Evolutionary conservation across 139 green algal genomes (phyloP).

Genomic region (Ettlia oleoabundans): DNA sequence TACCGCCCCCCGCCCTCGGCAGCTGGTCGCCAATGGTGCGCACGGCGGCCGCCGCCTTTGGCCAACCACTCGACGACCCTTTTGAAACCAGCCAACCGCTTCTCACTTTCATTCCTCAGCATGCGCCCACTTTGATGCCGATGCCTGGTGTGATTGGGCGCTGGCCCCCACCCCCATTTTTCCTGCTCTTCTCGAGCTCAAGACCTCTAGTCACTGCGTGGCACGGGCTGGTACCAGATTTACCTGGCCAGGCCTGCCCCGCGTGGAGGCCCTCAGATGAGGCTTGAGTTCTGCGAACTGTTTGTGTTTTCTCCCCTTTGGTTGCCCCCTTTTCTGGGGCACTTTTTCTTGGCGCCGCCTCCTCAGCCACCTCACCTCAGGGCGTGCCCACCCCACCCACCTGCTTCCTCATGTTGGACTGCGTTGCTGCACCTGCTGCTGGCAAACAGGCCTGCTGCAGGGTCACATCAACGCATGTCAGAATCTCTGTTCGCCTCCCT

Average conservation of each 20-base stretch:
- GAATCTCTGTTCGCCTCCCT: too few relatives aligned
- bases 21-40: too few relatives aligned
- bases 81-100: background rate
- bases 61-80: background rate
- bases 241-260: background rate
- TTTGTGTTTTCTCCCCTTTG: too few relatives aligned
- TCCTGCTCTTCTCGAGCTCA: background rate
- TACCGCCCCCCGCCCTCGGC: too few relatives aligned
- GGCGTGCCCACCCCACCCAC: too few relatives aligned
- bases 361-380: background rate
- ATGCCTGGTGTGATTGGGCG: slow-evolving; percentile 11
- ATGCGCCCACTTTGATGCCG: background rate
- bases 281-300: background rate
- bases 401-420: too few relatives aligned
- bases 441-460: too few relatives aligned
- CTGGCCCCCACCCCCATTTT: slow-evolving; percentile 4
- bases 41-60: too few relatives aligned
- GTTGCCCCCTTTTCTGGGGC: too few relatives aligned
- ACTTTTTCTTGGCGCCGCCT: background rate
- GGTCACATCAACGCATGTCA: too few relatives aligned
- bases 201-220: background rate
- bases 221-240: background rate
- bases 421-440: too few relatives aligned
- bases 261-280: background rate
- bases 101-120: background rate